phyloP scores from a whole-genome alignment of 371 early-diverging fungal species.

The Fennellomyces sp. region DNA sequence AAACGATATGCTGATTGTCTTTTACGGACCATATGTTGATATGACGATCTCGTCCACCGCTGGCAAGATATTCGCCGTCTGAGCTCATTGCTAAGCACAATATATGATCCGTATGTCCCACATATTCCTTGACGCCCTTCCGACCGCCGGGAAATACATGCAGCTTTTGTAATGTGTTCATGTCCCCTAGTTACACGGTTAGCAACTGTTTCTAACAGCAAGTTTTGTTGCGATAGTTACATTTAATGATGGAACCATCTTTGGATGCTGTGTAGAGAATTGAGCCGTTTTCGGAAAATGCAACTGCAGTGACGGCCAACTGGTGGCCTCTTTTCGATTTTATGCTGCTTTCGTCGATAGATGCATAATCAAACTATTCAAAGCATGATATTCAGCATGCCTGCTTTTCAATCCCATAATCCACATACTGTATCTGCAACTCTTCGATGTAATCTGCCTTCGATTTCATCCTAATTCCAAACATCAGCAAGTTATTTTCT shows the following conservation, averaged over 20 bases:
- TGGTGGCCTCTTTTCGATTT: conserved; percentile 67
- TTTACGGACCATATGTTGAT: conserved; percentile 90
- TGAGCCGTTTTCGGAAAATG: conserved; percentile 66
- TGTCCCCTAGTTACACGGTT: conserved; percentile 49
- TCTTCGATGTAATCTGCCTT: conserved; percentile 54
- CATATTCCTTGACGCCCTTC: conserved; percentile 73
- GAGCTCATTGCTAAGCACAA: conserved; percentile 79
- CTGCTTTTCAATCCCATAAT: neutral
- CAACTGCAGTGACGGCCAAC: conserved; percentile 79
- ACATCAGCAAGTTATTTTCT: neutral
- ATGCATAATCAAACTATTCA: conserved; percentile 48
- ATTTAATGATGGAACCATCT: conserved; percentile 88
- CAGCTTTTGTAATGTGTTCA: conserved; percentile 58
- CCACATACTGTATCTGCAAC: conserved; percentile 52
- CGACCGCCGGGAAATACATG: conserved; percentile 72
- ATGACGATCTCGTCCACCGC: conserved; percentile 88
- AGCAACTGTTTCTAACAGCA: neutral
- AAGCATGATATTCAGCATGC: neutral
- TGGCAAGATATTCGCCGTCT: conserved; percentile 81
- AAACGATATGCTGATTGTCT: conserved; percentile 69
- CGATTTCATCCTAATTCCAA: conserved; percentile 49
- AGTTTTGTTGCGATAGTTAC: conserved; percentile 38
- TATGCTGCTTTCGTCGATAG: conserved; percentile 38
- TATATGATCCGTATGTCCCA: conserved; percentile 87
- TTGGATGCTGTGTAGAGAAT: conserved; percentile 88